Conservation (phyloP, 2,329 filamentous ascomycete species). For the Colletotrichum lindemuthianum region DNA sequence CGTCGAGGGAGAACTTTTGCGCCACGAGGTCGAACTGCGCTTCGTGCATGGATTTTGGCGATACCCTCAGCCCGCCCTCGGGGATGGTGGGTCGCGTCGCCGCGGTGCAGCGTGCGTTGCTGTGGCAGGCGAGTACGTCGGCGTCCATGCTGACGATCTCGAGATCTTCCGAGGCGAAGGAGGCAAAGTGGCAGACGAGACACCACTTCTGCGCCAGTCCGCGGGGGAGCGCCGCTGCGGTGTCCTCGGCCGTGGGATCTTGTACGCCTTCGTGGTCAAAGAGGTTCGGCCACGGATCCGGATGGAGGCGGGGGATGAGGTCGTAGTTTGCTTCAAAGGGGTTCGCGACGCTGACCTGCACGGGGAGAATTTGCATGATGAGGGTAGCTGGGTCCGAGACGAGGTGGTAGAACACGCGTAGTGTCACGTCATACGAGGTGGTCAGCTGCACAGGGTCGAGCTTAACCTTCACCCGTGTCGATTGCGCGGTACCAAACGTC, state of each 20-base stretch:
- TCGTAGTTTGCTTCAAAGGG: constrained; percentile 95
- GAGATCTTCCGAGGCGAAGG: constrained; percentile 79
- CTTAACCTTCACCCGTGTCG: constrained; percentile 55
- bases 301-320: constrained; percentile 80
- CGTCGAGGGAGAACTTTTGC: constrained; percentile 83
- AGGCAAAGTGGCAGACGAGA: constrained; percentile 77
- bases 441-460: constrained; percentile 62
- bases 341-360: constrained; percentile 77
- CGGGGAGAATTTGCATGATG: constrained; percentile 76
- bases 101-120: constrained; percentile 68
- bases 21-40: constrained; percentile 78
- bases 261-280: constrained; percentile 71
- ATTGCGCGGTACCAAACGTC: constrained; percentile 57
- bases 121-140: constrained; percentile 67
- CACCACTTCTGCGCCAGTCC: constrained; percentile 87
- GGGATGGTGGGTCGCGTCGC: constrained; percentile 51
- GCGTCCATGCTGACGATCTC: constrained; percentile 71
- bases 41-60: constrained; percentile 75
- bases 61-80: constrained; percentile 60
- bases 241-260: constrained; percentile 46
- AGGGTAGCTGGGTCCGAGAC: constrained; percentile 82
- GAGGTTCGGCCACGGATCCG: constrained; percentile 85
- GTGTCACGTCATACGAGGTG: constrained; percentile 72
- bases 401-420: constrained; percentile 82
- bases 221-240: constrained; percentile 44